Evolutionary conservation across 192 early-diverging fungal species (phyloP).

Genomic region (Jimgerdemannia flammicorona): DNA sequence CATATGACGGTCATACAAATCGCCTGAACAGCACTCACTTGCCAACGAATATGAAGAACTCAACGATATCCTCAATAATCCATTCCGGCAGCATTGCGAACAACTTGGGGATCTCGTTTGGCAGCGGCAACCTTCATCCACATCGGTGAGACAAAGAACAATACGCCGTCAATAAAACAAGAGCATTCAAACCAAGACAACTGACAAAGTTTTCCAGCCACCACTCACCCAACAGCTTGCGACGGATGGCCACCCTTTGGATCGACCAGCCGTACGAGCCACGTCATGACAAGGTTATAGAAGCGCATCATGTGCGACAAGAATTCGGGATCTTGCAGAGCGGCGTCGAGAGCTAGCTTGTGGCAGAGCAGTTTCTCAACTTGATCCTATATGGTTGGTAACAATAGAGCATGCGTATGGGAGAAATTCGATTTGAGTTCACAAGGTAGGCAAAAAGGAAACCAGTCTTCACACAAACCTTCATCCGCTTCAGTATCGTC

Average conservation of each 20-base stretch:
- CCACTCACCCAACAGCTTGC: constrained; percentile 5
- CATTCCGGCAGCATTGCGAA: constrained; percentile 89
- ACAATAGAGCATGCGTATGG: constrained; percentile 14
- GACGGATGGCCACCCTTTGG: constrained; percentile 42
- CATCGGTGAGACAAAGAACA: not conserved
- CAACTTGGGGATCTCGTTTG: constrained; percentile 41
- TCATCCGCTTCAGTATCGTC: constrained; percentile 6
- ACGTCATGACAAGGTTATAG: constrained; percentile 88
- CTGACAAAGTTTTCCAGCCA: not conserved
- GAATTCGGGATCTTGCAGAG: constrained; percentile 68
- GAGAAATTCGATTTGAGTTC: constrained; percentile 2
- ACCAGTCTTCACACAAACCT: constrained; percentile 10
- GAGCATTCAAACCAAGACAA: not conserved
- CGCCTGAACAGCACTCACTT: constrained; percentile 40
- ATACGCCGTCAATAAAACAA: not conserved
- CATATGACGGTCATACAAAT: constrained; percentile 32
- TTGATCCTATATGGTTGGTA: constrained; percentile 43
- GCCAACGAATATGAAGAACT: constrained; percentile 69
- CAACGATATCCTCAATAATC: constrained; percentile 86
- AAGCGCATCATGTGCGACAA: constrained; percentile 69
- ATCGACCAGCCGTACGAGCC: constrained; percentile 76
- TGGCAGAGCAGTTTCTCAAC: constrained; percentile 64
- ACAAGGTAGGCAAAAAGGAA: constrained; percentile 3
- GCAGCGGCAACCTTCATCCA: constrained; percentile 46
- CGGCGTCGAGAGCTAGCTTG: constrained; percentile 70